Evolutionary conservation across 208 protist species (phyloP), one percentile per base, ranked within the genome.

Genomic region (Leishmania guyanensis): DNA sequence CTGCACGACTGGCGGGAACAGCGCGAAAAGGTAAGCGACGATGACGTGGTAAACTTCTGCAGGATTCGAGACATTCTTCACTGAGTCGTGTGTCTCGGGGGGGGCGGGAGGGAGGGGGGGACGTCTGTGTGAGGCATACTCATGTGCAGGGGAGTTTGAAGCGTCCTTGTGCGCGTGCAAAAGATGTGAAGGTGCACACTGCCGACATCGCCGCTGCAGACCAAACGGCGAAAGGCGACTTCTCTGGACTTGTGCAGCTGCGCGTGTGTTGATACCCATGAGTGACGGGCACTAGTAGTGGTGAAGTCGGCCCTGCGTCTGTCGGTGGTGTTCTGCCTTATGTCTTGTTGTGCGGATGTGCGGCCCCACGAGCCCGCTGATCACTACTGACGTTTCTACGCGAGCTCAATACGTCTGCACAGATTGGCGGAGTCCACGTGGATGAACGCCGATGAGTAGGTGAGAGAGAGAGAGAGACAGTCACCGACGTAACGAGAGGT

Each of bases 1-100:
- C 77, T 97, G 74, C 82, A 58, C 20, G 88, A 91, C 53, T 97
- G 93, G 92, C 87, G 91, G 17, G 84, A 54, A 36, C 87, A 88
- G 17, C 91, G 94, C 1, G 84, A 87, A 29, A 81, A 9, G 58
- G 86, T 97, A 73, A 97, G 93, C 46, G 92, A 97, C 58, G 91
- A 81, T 3, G 88, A 95, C 60, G 88, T 97, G 66, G 84, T 81
- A 5, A 64, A 93, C 64, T 95, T 96, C 64, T 90, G 82, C 58
- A 82, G 86, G 68, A 89, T 96, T 22, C 93, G 94, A n/a, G 92
- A 93, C 77, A 95, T 97, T 80, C 77, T 94, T 3, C n/a, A 89
- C 10, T 94, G 87, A 87, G 17, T 22, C 50, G 20, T 12, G 22
- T n/a, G 9, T 22, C 22, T 8, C 9, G 20, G 66, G 2, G 64